Percentiles rank a stretch among this genome's conserved stretches.
Conservation (phyloP, 1,139 yeast genomes). For the Saccharomycopsis hybrid region DNA sequence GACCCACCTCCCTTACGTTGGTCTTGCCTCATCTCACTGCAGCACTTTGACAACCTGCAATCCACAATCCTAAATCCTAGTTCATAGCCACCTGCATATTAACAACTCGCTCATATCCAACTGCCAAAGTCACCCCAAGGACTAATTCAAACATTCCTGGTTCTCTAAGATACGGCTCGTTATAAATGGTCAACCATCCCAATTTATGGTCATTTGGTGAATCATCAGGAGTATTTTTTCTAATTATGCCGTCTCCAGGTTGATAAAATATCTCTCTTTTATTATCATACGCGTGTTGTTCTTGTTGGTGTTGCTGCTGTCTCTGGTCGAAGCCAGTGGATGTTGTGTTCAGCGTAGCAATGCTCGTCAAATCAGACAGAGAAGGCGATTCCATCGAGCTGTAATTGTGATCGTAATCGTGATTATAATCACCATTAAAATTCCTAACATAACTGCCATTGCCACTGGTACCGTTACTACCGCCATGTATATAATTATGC, state of each 20-base stretch:
- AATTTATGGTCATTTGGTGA: conserved; percentile 51
- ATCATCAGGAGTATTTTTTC: conserved; percentile 47
- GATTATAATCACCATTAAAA: too few relatives aligned
- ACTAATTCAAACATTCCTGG: conserved; percentile 49
- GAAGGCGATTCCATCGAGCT: neutral
- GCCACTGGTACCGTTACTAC: neutral
- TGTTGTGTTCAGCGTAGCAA: neutral
- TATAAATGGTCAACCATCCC: conserved; percentile 61
- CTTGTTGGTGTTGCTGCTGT: conserved; percentile 14
- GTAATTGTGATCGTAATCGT: neutral
- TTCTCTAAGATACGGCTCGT: conserved; percentile 30
- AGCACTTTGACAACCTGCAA: too few relatives aligned
- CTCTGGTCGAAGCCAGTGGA: neutral
- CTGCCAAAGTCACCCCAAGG: conserved; percentile 48
- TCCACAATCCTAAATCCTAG: too few relatives aligned
- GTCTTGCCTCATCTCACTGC: too few relatives aligned
- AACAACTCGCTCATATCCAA: conserved; percentile 38
- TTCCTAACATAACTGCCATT: neutral
- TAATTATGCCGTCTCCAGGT: conserved; percentile 52
- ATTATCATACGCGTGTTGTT: conserved; percentile 21
- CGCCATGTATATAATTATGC: conserved; percentile 15
- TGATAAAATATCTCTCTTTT: conserved; percentile 31
- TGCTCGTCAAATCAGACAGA: neutral
- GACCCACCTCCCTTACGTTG: too few relatives aligned
- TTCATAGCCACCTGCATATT: neutral